Conservation (phyloP, 805 yeast species). For the Candida methanosorbosa region DNA sequence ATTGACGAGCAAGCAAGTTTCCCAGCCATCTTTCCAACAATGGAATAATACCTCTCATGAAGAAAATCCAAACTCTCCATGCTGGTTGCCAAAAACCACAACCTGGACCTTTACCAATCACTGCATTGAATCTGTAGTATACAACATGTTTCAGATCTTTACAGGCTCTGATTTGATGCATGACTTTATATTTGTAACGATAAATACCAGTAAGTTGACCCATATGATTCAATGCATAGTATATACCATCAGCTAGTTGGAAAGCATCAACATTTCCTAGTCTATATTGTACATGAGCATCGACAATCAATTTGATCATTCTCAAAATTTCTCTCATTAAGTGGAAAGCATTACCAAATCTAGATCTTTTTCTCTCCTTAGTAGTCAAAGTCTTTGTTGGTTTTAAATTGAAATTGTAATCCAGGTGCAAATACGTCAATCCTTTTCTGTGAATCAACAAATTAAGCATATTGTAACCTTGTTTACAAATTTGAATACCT, state of each 20-base stretch:
- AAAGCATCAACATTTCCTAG: constrained; percentile 87
- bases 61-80: constrained; percentile 94
- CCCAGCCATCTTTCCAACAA: constrained; percentile 92
- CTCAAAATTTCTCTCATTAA: constrained; percentile 82
- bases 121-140: constrained; percentile 71
- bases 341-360: constrained; percentile 96
- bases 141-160: constrained; percentile 92
- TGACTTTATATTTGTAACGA: constrained; percentile 92
- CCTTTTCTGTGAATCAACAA: constrained; percentile 86
- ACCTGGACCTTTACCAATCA: constrained; percentile 97
- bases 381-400: constrained; percentile 96
- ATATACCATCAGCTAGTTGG: constrained; percentile 90
- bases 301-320: constrained; percentile 79
- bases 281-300: constrained; percentile 86
- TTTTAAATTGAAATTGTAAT: constrained; percentile 89
- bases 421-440: constrained; percentile 84
- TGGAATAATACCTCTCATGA: constrained; percentile 87
- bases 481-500: constrained; percentile 86
- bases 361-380: constrained; percentile 88
- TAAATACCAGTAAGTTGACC: constrained; percentile 97
- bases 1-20: constrained; percentile 82
- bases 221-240: constrained; percentile 83
- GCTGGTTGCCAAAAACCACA: constrained; percentile 99
- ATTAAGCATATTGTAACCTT: constrained; percentile 91
- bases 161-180: constrained; percentile 96